Percentiles rank a stretch among this genome's conserved stretches.
phyloP scores from a whole-genome alignment of 306 rosid species.

The Abrus precatorius region DNA sequence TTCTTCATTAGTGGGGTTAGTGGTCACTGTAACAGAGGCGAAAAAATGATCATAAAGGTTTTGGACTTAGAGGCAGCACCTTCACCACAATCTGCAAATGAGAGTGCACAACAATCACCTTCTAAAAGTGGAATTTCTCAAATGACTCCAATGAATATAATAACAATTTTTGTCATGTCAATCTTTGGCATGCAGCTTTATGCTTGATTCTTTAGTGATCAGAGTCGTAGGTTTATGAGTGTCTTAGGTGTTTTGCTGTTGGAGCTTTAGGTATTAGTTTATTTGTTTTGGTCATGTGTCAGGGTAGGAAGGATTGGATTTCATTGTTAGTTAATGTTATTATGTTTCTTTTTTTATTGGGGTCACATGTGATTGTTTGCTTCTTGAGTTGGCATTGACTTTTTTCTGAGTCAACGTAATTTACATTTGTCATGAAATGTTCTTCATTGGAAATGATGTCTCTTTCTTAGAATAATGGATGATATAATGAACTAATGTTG shows the following conservation, averaged over 20 bases:
- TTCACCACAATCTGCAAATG: constrained; percentile 52
- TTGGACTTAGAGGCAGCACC: constrained; percentile 53
- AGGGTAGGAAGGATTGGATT: background rate
- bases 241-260: background rate
- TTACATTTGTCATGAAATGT: constrained; percentile 17
- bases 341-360: background rate
- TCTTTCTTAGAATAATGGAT: background rate
- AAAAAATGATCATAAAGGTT: constrained; percentile 77
- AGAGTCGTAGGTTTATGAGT: background rate
- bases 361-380: background rate
- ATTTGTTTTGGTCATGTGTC: background rate
- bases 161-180: constrained; percentile 40
- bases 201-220: constrained; percentile 41
- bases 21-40: constrained; percentile 82
- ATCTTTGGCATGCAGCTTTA: constrained; percentile 23
- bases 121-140: constrained; percentile 42
- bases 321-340: background rate
- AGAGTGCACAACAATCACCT: constrained; percentile 21
- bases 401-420: background rate
- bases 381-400: constrained; percentile 24
- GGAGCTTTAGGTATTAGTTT: constrained; percentile 8
- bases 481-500: background rate
- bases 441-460: background rate
- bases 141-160: constrained; percentile 6
- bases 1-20: constrained; percentile 86